phyloP scores from a whole-genome alignment of 1,284 basidiomycete species.

The Limonomyces culmigenus region DNA sequence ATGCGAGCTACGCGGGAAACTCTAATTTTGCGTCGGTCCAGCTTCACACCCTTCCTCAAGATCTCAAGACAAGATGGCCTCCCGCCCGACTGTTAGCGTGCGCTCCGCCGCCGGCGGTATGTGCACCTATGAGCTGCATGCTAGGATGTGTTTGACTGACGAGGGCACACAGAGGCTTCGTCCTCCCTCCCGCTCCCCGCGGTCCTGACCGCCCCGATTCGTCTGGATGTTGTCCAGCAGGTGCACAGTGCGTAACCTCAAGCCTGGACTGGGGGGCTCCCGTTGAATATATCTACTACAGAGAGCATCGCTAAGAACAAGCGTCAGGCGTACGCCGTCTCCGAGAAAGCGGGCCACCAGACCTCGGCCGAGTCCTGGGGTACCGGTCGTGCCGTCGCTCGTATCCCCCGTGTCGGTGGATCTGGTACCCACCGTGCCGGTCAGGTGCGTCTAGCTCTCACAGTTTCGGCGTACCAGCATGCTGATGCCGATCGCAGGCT shows the following conservation, averaged over 20 bases:
- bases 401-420: constrained; percentile 99
- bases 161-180: constrained; percentile 66
- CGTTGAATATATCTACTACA: too few species aligned
- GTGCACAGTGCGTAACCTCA: constrained; percentile 75
- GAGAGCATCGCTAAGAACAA: constrained; percentile 99
- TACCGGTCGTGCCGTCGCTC: constrained; percentile 98
- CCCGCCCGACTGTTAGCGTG: constrained; percentile 79
- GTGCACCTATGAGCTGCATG: constrained; percentile 2
- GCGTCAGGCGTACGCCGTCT: constrained; percentile 94
- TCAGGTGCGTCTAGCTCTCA: constrained; percentile 38
- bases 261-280: background rate
- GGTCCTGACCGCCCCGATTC: constrained; percentile 95
- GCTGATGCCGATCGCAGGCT: constrained; percentile 33
- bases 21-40: too few species aligned
- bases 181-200: constrained; percentile 88
- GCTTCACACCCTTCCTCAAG: too few species aligned
- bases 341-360: constrained; percentile 97
- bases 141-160: too few species aligned
- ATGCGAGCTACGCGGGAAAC: too few species aligned
- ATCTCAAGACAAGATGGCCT: constrained; percentile 55
- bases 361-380: constrained; percentile 99
- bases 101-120: constrained; percentile 59
- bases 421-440: constrained; percentile 98
- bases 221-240: constrained; percentile 95
- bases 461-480: constrained; percentile 3